These are phyloP conservation scores for Coemansia sp. DNA, from an alignment of 192 early-diverging fungal genomes.

Conservation along the genomic window DNA sequence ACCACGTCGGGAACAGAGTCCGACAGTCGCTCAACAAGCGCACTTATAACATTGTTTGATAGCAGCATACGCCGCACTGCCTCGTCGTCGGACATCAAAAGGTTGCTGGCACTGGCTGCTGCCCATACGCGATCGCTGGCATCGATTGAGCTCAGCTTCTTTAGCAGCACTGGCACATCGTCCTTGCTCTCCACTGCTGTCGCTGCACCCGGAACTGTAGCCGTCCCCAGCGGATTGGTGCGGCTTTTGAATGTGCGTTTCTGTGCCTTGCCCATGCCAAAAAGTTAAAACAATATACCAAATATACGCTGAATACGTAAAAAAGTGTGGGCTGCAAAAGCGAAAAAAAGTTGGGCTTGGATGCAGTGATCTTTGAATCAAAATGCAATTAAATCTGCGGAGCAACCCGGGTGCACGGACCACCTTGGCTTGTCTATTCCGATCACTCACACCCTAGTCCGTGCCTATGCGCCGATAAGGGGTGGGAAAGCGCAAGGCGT, in stretches of 20 bases:
- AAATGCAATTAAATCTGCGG: background rate
- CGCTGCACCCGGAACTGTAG: slow-evolving; percentile 23
- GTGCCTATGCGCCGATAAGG: slow-evolving; percentile 7
- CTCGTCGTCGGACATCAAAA: slow-evolving; percentile 53
- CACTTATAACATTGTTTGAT: slow-evolving; percentile 64
- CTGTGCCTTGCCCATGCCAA: slow-evolving; percentile 51
- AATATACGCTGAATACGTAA: background rate
- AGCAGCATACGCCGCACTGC: slow-evolving; percentile 66
- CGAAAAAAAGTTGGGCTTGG: background rate
- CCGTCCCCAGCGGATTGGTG: slow-evolving; percentile 34
- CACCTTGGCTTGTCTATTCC: background rate
- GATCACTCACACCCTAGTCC: slow-evolving; percentile 7
- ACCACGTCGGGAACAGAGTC: slow-evolving; percentile 72
- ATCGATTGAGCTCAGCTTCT: slow-evolving; percentile 65
- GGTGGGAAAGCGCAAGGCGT: background rate
- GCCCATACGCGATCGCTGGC: slow-evolving; percentile 85
- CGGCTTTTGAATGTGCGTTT: slow-evolving; percentile 52
- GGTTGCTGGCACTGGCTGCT: slow-evolving; percentile 79
- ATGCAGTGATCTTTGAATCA: background rate
- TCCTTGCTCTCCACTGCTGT: slow-evolving; percentile 35
- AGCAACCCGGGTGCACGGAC: slow-evolving; percentile 9
- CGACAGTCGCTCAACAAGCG: slow-evolving; percentile 70
- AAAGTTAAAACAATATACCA: slow-evolving; percentile 2
- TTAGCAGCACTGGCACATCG: slow-evolving; percentile 40
- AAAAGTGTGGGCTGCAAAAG: background rate